A percentile compares a stretch with the other conserved stretches of the same genome.
Conservation (phyloP, 345 rosid species). For the Euphorbia peplus region DNA sequence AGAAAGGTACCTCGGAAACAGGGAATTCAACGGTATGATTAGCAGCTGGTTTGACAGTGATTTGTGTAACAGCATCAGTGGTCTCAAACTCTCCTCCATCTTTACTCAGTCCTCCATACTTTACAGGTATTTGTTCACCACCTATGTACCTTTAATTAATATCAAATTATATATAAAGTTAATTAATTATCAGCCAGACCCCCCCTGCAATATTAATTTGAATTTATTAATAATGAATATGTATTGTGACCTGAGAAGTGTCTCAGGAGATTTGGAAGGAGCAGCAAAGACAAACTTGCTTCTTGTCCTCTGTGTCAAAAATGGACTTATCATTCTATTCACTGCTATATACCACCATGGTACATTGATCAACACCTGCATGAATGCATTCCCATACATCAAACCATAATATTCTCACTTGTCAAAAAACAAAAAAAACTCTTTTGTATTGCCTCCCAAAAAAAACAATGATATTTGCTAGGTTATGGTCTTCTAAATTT, state of each 20-base stretch:
- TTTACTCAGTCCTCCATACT: constrained; percentile 30
- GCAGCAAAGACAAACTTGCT: constrained; percentile 31
- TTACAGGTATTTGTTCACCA: constrained; percentile 29
- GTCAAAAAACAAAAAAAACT: no score
- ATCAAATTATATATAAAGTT: not conserved
- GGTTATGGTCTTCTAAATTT: no score
- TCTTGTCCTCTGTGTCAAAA: constrained; percentile 31
- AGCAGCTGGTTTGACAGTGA: constrained; percentile 24
- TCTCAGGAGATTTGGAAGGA: constrained; percentile 29
- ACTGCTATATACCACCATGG: constrained; percentile 35
- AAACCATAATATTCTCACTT: no score
- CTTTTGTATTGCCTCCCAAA: no score
- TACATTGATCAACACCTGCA: constrained; percentile 30
- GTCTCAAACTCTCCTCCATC: constrained; percentile 25
- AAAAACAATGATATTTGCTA: no score
- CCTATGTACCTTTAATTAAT: constrained; percentile 15
- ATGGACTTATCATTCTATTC: constrained; percentile 32
- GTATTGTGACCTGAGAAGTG: constrained; percentile 32
- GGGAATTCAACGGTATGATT: constrained; percentile 34
- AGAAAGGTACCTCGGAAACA: constrained; percentile 34
- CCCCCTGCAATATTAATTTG: not conserved
- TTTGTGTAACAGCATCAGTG: constrained; percentile 28
- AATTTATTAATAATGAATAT: not conserved
- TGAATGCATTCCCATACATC: no score
- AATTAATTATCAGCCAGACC: not conserved